Base-by-base conservation (phyloP, 768 basidiomycete genomes). In the Podaxis mareebaensis region DNA sequence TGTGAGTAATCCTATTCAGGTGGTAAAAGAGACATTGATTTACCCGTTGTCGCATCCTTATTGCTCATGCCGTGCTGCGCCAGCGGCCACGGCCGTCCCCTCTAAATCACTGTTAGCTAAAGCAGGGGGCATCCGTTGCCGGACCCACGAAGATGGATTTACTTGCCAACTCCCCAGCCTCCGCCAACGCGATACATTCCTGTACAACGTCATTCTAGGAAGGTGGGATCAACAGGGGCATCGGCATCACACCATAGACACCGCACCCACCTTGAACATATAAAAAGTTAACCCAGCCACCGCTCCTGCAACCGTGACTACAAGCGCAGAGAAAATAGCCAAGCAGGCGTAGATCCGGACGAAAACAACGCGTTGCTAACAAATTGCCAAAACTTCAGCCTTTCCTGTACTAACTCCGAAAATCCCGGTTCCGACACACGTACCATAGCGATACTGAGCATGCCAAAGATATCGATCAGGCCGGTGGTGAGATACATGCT, bases 61-160 rank as follows among this genome's bases (percentile, higher is more conserved):
- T 20, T 13, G 11, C 20, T 26, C 36, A 56, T 53, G 24, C 13
- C 26, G 42, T 22, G 20, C 26, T 46, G 13, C 39, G 72, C 52
- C n/a, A 69, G 67, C 2, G 76, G 76, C 74, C 75, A 77, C 40
- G 72, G 69, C 10, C 67, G 70, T 15, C 72, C 71, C 30, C 75
- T 73, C 77, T 79, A 59, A 15, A 38, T 38, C n/a, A 15, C 12
- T 17, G 15, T 61, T 52, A 53, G 51, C 12, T 20, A 28, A 4
- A 7, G 39, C 10, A 17, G n/a, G 15, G 1, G 42, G 20, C 42
- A 6, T 15, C 38, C n/a, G 11, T 6, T 15, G 52, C 4, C 15
- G 36, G 6, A 68, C 74, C 66, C 58, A 80, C 80, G 64, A 79
- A 79, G 51, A 76, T 65, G 6, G 78, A 75, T 65, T 77, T 79